A percentile compares a stretch with the other conserved stretches of the same genome.
These are phyloP conservation scores for Pseudocercospora vitis DNA, from an alignment of 2,329 filamentous ascomycete species.

Conservation along the genomic window DNA sequence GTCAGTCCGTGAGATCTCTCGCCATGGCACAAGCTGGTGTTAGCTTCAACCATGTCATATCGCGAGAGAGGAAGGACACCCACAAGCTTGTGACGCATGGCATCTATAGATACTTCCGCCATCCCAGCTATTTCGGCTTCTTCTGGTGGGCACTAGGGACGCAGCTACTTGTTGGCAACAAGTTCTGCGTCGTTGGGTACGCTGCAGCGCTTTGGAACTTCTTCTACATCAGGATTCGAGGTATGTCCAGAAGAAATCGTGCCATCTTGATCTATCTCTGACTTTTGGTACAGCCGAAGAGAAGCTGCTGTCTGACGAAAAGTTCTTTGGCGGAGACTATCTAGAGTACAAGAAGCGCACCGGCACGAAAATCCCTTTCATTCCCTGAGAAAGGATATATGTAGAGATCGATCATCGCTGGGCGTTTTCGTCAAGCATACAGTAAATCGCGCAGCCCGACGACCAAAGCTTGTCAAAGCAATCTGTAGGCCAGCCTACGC, in stretches of 20 bases:
- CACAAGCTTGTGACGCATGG: conserved; percentile 83
- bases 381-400: too few relatives aligned
- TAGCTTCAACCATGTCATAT: conserved; percentile 86
- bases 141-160: conserved; percentile 98
- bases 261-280: neutral
- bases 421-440: too few relatives aligned
- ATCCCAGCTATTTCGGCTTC: conserved; percentile 96
- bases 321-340: conserved; percentile 80
- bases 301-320: conserved; percentile 67
- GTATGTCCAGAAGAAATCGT: conserved; percentile 42
- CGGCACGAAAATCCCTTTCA: conserved; percentile 77
- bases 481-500: too few relatives aligned
- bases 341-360: conserved; percentile 69
- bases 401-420: neutral
- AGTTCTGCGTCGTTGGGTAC: conserved; percentile 74
- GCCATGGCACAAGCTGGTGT: conserved; percentile 88
- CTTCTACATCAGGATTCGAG: conserved; percentile 69
- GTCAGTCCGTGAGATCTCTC: conserved; percentile 72
- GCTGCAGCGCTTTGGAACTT: conserved; percentile 78
- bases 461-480: too few relatives aligned
- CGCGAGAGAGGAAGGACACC: conserved; percentile 64
- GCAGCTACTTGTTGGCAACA: conserved; percentile 84
- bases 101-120: conserved; percentile 72
- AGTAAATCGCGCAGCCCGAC: too few relatives aligned
- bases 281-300: conserved; percentile 1